phyloP scores from a whole-genome alignment of 805 yeast genomes.

The Kazachstania martiniae region DNA sequence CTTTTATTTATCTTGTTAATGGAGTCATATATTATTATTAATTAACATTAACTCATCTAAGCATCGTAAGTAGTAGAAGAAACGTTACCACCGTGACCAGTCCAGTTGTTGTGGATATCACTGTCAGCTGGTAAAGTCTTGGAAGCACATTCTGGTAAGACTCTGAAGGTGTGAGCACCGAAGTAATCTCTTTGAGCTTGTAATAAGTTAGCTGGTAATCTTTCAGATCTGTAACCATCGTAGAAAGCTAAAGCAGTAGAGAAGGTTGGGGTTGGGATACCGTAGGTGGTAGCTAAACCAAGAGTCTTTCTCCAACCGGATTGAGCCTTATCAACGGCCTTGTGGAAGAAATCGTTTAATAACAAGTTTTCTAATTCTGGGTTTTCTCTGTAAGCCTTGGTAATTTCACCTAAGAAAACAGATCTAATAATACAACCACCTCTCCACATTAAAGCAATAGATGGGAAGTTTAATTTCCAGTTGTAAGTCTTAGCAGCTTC shows the following conservation, averaged over 20 bases:
- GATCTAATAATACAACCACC: slow-evolving; percentile 99
- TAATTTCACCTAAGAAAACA: slow-evolving; percentile 93
- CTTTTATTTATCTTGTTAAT: no score
- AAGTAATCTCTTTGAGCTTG: slow-evolving; percentile 99
- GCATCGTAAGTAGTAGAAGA: slow-evolving; percentile 93
- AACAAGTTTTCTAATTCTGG: slow-evolving; percentile 91
- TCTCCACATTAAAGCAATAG: slow-evolving; percentile 99
- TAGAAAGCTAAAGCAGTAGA: slow-evolving; percentile 93
- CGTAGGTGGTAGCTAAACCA: slow-evolving; percentile 65
- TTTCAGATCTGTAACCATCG: slow-evolving; percentile 96
- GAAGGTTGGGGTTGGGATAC: slow-evolving; percentile 97
- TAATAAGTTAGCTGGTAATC: slow-evolving; percentile 92
- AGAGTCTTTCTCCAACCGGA: slow-evolving; percentile 88
- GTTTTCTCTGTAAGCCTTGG: slow-evolving; percentile 88
- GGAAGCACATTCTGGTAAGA: slow-evolving; percentile 76
- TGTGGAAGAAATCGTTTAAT: slow-evolving; percentile 88
- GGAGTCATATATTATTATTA: no score
- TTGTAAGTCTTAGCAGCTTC: slow-evolving; percentile 95
- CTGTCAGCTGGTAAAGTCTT: slow-evolving; percentile 66
- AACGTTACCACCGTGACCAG: slow-evolving; percentile 97
- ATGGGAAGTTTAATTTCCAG: slow-evolving; percentile 97
- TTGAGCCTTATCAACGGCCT: slow-evolving; percentile 90
- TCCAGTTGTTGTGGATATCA: slow-evolving; percentile 96
- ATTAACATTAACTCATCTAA: no score
- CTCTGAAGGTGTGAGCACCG: slow-evolving; percentile 98